Evolutionary conservation across 192 early-diverging fungal genomes (phyloP).

Genomic region (Geranomyces michiganensis): DNA sequence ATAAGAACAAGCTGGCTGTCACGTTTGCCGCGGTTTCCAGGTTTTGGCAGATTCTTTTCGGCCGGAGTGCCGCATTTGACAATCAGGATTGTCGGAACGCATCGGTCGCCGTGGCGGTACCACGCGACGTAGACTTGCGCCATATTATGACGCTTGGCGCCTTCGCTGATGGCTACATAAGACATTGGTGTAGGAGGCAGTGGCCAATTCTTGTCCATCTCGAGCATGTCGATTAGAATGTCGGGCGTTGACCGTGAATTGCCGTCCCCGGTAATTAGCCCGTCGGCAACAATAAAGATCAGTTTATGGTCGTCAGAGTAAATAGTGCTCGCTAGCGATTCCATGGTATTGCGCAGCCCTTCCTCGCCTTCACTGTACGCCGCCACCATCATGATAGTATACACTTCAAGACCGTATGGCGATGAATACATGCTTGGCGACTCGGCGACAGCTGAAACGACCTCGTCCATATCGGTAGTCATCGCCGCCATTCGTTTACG

Average conservation of each 20-base stretch:
- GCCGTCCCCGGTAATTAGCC: conserved; percentile 68
- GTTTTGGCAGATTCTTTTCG: conserved; percentile 46
- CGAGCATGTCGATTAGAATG: conserved; percentile 78
- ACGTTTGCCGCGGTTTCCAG: conserved; percentile 83
- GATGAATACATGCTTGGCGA: conserved; percentile 7
- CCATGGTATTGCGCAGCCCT: conserved; percentile 70
- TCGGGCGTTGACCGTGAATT: conserved; percentile 84
- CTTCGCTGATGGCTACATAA: conserved; percentile 87
- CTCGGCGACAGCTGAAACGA: not conserved
- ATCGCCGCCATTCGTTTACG: not conserved
- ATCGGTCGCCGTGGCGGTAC: conserved; percentile 44
- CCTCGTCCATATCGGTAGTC: not conserved
- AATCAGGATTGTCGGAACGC: conserved; percentile 54
- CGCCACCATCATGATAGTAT: conserved; percentile 79
- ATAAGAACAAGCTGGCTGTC: conserved; percentile 97
- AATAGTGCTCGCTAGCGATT: conserved; percentile 81
- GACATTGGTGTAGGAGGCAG: conserved; percentile 41
- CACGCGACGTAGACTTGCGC: conserved; percentile 71
- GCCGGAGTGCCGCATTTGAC: conserved; percentile 55
- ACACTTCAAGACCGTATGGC: conserved; percentile 38
- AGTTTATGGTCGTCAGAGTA: conserved; percentile 89
- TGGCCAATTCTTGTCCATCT: conserved; percentile 51
- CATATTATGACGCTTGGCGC: conserved; percentile 88
- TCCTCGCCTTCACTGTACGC: conserved; percentile 86
- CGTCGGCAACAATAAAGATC: conserved; percentile 88